Conservation (phyloP, 192 early-diverging fungal species). For the Coemansia sp. region DNA sequence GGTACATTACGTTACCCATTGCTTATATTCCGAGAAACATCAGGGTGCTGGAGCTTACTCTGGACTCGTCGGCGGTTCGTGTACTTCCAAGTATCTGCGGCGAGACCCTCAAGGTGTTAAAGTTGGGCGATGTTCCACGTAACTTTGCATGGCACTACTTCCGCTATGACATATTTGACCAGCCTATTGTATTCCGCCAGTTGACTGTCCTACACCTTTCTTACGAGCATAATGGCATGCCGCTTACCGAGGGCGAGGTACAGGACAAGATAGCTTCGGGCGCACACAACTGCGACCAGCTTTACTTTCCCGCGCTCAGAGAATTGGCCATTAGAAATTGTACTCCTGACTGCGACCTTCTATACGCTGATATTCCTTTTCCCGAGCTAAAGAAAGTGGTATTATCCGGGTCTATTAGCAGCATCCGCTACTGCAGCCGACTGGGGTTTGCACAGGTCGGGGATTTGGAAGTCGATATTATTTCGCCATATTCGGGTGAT, state of each 20-base stretch:
- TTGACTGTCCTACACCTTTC: not conserved
- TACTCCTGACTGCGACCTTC: slow-evolving; percentile 6
- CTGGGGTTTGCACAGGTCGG: not conserved
- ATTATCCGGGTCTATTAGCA: not conserved
- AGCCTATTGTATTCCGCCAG: not conserved
- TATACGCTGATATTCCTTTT: not conserved
- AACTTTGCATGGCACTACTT: slow-evolving; percentile 4
- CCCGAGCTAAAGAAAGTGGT: not conserved
- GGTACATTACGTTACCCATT: not conserved
- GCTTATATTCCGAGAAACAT: not conserved
- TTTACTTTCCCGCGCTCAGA: not conserved
- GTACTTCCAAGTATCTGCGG: not conserved
- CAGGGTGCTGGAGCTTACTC: not conserved
- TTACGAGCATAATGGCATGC: not conserved
- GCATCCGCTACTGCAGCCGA: not conserved
- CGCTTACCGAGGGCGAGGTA: not conserved
- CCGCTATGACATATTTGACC: not conserved
- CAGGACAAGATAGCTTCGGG: not conserved
- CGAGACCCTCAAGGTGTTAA: not conserved
- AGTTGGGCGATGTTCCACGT: not conserved
- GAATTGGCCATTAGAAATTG: not conserved
- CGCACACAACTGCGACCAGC: not conserved
- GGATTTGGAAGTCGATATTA: not conserved
- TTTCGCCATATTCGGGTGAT: not conserved
- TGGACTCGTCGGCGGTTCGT: not conserved